phyloP scores from a whole-genome alignment of 768 basidiomycete species.

The Kwoniella dejecticola region DNA sequence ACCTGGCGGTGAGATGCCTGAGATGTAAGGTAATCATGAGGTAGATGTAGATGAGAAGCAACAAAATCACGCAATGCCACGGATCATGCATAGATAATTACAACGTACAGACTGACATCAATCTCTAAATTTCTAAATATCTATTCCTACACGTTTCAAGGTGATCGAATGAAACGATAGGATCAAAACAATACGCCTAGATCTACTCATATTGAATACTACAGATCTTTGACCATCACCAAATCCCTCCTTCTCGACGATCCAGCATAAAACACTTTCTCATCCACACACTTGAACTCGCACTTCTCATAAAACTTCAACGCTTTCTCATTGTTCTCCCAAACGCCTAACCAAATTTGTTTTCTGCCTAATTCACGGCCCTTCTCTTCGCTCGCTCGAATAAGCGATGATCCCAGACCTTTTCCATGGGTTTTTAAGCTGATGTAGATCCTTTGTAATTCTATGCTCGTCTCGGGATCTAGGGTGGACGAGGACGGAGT shows the following conservation, averaged over 20 bases:
- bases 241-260: conserved; percentile 15
- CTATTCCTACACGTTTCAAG: background rate
- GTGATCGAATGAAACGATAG: background rate
- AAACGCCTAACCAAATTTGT: conserved; percentile 27
- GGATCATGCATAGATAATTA: conserved; percentile 13
- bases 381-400: conserved; percentile 1
- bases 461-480: background rate
- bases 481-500: background rate
- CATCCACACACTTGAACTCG: conserved; percentile 18
- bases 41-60: background rate
- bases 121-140: background rate
- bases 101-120: background rate
- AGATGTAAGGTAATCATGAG: conserved; percentile 35
- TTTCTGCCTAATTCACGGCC: conserved; percentile 8
- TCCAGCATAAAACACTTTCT: conserved; percentile 20
- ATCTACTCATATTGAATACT: background rate
- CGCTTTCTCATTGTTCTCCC: conserved; percentile 22
- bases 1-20: conserved; percentile 32
- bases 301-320: conserved; percentile 27
- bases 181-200: too few species aligned
- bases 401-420: conserved; percentile 4
- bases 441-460: conserved; percentile 18
- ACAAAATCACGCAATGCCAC: background rate
- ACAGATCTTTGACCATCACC: conserved; percentile 1
- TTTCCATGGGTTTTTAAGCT: conserved; percentile 10